Evolutionary conservation across 2,329 filamentous ascomycete species (phyloP).

Genomic region (Mollisiaceae sp.): DNA sequence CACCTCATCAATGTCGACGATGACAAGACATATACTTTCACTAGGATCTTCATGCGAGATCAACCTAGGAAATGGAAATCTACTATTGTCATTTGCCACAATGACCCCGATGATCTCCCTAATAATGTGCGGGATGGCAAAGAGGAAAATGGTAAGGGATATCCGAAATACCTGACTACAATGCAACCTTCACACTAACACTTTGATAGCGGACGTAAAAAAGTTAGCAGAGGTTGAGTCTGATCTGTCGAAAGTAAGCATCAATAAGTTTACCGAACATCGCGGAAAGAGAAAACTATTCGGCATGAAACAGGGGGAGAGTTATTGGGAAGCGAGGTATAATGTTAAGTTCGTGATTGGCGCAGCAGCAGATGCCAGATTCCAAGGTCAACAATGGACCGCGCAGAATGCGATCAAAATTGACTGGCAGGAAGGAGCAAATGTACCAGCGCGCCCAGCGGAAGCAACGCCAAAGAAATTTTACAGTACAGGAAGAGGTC

Average conservation of each 20-base stretch:
- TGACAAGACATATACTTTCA: background rate
- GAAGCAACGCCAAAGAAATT: background rate
- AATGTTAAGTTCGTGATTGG: background rate
- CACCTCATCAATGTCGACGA: background rate
- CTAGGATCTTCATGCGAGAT: background rate
- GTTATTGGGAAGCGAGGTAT: background rate
- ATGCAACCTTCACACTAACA: background rate
- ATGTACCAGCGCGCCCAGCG: background rate
- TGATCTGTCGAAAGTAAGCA: background rate
- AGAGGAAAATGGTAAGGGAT: background rate
- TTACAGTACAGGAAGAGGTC: background rate
- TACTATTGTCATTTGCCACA: constrained; percentile 5
- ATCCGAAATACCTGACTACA: background rate
- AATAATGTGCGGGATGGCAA: background rate
- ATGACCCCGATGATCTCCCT: background rate
- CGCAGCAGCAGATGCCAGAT: background rate
- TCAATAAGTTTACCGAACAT: background rate
- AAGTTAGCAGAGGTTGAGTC: background rate
- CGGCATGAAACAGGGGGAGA: background rate
- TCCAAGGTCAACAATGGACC: background rate
- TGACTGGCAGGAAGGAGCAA: constrained; percentile 1
- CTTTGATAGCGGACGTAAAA: background rate
- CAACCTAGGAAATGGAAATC: constrained; percentile 4
- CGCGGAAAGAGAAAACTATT: background rate
- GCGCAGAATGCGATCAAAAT: background rate